Evolutionary conservation across 2,329 filamentous ascomycete genomes (phyloP), one percentile per base, ranked within the genome.

Genomic region (Pezicula carpinea): DNA sequence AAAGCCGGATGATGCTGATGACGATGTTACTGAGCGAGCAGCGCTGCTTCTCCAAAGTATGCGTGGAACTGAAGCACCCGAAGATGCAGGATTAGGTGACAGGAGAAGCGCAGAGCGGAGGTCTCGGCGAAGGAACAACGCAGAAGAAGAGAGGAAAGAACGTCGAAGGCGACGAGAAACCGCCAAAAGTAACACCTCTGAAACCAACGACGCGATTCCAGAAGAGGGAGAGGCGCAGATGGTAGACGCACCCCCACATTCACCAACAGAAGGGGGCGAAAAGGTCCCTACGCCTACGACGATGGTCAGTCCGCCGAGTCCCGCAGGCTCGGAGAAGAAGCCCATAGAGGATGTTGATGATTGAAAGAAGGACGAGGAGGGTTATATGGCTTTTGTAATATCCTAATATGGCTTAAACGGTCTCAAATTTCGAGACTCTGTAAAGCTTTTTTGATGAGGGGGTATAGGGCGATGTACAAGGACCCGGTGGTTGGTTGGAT

Each of bases 11-110:
- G 52, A 31, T 42, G 61, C 21, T 55, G 66, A 66, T 41, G 57
- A 91, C 65, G 89, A 95, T 54, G 82, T 97, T 22, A 91, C 89
- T 3, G 86, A 91, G 57, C 81, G 90, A 44, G 91, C 92, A 2
- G 89, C 89, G 1, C 80, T 84, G 53, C 72, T 96, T 64, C 73
- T 97, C 23, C 87, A 95, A 62, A 89, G 89, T 39, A 84, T 96
- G 66, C 80, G 89, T 49, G 76, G 82, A 35, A 80, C 80, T 35
- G 79, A 64, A 21, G 68, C 64, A 14, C 60, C 59, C 3, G 74
- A 83, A 41, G 79, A 78, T 18, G 76, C 74, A 15, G 77, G 75
- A 6, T 72, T 67, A 52, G 53, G 65, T 17, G 71, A 80, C 63
- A 70, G 76, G 67, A 67, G 81, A 48, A 76, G 83, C 57, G 80